phyloP scores from a whole-genome alignment of 1,139 yeast genomes.

The Candida freyschussii region DNA sequence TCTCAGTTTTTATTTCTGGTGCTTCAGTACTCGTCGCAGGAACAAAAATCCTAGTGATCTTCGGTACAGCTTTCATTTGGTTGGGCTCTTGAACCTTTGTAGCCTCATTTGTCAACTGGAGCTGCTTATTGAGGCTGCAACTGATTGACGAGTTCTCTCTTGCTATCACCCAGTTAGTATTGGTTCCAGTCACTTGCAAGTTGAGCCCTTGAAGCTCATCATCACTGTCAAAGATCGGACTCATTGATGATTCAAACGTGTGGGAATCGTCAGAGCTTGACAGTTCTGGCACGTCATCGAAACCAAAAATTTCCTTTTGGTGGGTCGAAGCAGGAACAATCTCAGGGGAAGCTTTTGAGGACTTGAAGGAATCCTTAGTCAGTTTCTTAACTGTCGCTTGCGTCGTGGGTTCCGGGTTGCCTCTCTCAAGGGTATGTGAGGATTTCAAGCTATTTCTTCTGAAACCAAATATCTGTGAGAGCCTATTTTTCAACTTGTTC shows the following conservation, averaged over 20 bases:
- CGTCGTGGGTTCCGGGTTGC: no score
- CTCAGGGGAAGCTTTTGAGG: no score
- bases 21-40: no score
- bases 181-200: constrained; percentile 4
- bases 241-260: constrained; percentile 24
- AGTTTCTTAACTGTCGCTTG: no score
- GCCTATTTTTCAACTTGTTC: constrained; percentile 13
- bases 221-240: constrained; percentile 19
- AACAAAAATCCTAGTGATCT: constrained; percentile 2
- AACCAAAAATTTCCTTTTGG: no score
- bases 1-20: no score
- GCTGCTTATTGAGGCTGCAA: constrained; percentile 9
- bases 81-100: not conserved
- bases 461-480: constrained; percentile 17
- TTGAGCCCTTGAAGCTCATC: constrained; percentile 10
- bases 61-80: constrained; percentile 1
- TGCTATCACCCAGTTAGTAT: constrained; percentile 16
- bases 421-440: no score
- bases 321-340: no score
- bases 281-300: constrained; percentile 13
- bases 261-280: constrained; percentile 15
- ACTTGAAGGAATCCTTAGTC: no score
- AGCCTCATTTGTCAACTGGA: constrained; percentile 6
- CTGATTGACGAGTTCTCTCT: constrained; percentile 22
- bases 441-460: no score